Percentiles rank a stretch among this genome's conserved stretches.
Evolutionary conservation across 2,329 filamentous ascomycete genomes (phyloP).

Genomic region (Aspergillus alliaceus): DNA sequence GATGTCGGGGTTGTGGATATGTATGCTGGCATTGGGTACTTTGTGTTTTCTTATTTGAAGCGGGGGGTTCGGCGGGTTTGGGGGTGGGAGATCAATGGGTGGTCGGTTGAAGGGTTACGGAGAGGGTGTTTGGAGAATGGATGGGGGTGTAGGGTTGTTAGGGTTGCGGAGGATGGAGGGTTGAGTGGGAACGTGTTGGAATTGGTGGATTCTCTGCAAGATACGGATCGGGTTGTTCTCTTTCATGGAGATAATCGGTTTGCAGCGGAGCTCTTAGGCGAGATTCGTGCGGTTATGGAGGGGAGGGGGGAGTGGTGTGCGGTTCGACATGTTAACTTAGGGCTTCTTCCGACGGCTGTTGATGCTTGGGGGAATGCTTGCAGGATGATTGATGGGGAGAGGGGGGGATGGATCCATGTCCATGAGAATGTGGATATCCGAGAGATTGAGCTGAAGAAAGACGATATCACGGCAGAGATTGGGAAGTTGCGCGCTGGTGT

Average conservation of each 20-base stretch:
- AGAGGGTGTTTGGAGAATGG: slow-evolving; percentile 71
- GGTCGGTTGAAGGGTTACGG: slow-evolving; percentile 79
- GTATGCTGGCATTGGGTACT: slow-evolving; percentile 93
- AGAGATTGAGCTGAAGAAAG: slow-evolving; percentile 41
- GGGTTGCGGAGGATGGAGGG: slow-evolving; percentile 37
- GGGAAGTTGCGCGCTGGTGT: slow-evolving; percentile 23
- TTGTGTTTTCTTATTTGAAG: slow-evolving; percentile 77
- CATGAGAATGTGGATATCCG: slow-evolving; percentile 59
- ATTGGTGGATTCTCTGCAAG: slow-evolving; percentile 33
- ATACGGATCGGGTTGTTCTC: slow-evolving; percentile 60
- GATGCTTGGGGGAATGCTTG: slow-evolving; percentile 53
- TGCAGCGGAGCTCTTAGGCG: slow-evolving; percentile 46
- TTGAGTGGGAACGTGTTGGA: slow-evolving; percentile 24
- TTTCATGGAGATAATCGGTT: slow-evolving; percentile 68
- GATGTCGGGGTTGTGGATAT: slow-evolving; percentile 64
- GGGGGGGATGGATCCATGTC: slow-evolving; percentile 59
- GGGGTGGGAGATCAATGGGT: slow-evolving; percentile 88
- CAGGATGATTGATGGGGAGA: slow-evolving; percentile 43
- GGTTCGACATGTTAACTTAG: slow-evolving; percentile 60
- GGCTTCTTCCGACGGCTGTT: slow-evolving; percentile 55
- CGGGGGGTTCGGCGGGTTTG: slow-evolving; percentile 69
- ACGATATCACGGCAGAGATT: slow-evolving; percentile 44
- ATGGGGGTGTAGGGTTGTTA: slow-evolving; percentile 62
- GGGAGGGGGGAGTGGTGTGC: slow-evolving; percentile 32
- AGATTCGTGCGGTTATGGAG: slow-evolving; percentile 31